phyloP scores from a whole-genome alignment of 768 basidiomycete genomes.

The Lanmaoa rubissima region DNA sequence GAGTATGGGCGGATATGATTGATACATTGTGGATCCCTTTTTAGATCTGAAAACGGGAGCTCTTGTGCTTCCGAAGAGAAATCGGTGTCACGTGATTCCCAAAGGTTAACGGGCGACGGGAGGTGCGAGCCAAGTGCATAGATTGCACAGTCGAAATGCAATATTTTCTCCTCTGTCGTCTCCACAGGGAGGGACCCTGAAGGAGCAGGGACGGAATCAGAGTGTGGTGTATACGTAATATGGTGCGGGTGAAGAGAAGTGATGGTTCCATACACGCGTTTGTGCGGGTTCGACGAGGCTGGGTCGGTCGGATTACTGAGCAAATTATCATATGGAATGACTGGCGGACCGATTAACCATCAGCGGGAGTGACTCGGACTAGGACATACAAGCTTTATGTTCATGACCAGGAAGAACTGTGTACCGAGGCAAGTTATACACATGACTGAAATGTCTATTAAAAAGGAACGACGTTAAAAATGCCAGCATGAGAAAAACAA shows the following conservation, averaged over 20 bases:
- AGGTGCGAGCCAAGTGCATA: conserved; percentile 62
- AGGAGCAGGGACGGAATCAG: neutral
- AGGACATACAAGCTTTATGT: conserved; percentile 57
- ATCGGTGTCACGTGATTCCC: conserved; percentile 31
- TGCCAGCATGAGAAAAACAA: neutral
- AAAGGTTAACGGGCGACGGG: conserved; percentile 53
- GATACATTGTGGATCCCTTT: neutral
- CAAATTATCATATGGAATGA: conserved; percentile 55
- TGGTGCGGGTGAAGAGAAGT: conserved; percentile 38
- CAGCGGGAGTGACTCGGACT: no score
- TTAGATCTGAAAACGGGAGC: neutral
- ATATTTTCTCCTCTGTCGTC: conserved; percentile 9
- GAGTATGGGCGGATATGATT: conserved; percentile 21
- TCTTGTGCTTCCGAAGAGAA: neutral
- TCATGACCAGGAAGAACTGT: conserved; percentile 59
- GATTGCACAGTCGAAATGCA: conserved; percentile 56
- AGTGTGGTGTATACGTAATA: conserved; percentile 30
- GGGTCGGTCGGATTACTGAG: conserved; percentile 32
- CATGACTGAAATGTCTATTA: conserved; percentile 49
- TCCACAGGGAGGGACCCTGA: neutral
- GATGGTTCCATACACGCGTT: conserved; percentile 46
- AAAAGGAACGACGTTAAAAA: neutral
- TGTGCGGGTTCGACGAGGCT: conserved; percentile 19
- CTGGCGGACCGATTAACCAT: conserved; percentile 17
- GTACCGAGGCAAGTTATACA: conserved; percentile 59